Percentiles rank a stretch among this genome's conserved stretches.
Evolutionary conservation across 2,329 filamentous ascomycete genomes (phyloP).

Genomic region (Cytospora paraplurivora): DNA sequence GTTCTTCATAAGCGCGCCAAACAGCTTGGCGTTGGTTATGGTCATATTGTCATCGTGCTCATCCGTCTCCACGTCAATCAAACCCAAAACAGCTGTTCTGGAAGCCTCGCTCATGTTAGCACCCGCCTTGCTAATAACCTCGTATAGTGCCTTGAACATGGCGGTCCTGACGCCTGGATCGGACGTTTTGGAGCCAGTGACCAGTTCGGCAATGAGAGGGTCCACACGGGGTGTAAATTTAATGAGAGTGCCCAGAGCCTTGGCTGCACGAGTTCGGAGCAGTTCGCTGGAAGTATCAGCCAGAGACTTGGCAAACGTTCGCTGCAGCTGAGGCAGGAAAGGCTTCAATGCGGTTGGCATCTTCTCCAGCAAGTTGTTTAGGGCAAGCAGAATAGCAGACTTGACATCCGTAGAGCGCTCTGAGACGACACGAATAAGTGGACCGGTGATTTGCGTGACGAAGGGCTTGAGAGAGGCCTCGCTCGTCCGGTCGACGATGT

Average conservation of each 20-base stretch:
- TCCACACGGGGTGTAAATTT: constrained; percentile 94
- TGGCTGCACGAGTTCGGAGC: constrained; percentile 83
- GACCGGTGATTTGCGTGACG: constrained; percentile 96
- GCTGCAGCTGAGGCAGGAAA: constrained; percentile 93
- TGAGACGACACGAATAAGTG: constrained; percentile 95
- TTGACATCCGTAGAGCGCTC: constrained; percentile 96
- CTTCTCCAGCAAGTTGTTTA: constrained; percentile 95
- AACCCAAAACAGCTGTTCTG: constrained; percentile 76
- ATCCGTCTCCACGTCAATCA: constrained; percentile 85
- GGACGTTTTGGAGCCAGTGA: constrained; percentile 90
- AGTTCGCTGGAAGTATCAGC: constrained; percentile 91
- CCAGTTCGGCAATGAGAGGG: constrained; percentile 86
- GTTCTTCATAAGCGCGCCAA: constrained; percentile 88
- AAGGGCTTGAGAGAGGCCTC: constrained; percentile 88
- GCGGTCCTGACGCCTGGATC: constrained; percentile 88
- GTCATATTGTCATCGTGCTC: constrained; percentile 76
- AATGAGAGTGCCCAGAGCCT: constrained; percentile 92
- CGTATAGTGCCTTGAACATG: constrained; percentile 95
- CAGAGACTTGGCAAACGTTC: constrained; percentile 94
- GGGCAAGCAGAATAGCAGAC: constrained; percentile 86
- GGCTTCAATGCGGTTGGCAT: constrained; percentile 94
- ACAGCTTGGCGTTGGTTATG: constrained; percentile 85
- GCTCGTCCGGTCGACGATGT: constrained; percentile 91
- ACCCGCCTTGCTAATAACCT: constrained; percentile 94
- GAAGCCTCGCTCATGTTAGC: constrained; percentile 93